Evolutionary conservation across 2,329 filamentous ascomycete species (phyloP).

Genomic region (Pyrenochaeta sp.): DNA sequence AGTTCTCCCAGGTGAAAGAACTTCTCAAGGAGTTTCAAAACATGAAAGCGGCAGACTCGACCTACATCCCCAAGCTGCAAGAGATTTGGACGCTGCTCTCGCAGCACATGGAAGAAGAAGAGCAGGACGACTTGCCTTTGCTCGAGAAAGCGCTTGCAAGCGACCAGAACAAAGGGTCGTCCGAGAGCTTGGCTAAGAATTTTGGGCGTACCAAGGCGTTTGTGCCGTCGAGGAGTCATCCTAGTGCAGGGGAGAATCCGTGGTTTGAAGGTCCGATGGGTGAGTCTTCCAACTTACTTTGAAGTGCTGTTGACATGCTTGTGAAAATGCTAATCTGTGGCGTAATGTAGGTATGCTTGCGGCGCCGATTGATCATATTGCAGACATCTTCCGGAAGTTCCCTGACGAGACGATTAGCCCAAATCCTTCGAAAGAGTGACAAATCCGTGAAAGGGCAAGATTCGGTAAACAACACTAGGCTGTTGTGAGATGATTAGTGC

Average conservation of each 20-base stretch:
- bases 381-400: slow-evolving; percentile 64
- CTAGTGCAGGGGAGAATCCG: slow-evolving; percentile 55
- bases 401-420: slow-evolving; percentile 47
- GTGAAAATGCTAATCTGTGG: too few relatives aligned
- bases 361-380: slow-evolving; percentile 64
- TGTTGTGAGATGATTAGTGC: too few relatives aligned
- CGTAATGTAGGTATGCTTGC: slow-evolving; percentile 51
- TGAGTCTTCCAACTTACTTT: slow-evolving; percentile 53
- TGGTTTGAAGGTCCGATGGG: slow-evolving; percentile 65
- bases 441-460: too few relatives aligned
- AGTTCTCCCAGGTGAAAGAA: slow-evolving; percentile 32
- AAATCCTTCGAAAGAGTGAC: slow-evolving; percentile 35
- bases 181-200: slow-evolving; percentile 35
- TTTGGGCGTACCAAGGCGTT: slow-evolving; percentile 44
- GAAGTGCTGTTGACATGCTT: background rate
- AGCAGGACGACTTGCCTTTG: slow-evolving; percentile 36
- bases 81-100: slow-evolving; percentile 27
- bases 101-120: slow-evolving; percentile 43
- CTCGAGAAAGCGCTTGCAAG: slow-evolving; percentile 31
- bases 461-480: too few relatives aligned
- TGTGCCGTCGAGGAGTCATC: slow-evolving; percentile 40
- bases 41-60: slow-evolving; percentile 24
- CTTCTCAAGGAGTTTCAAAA: slow-evolving; percentile 42
- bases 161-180: slow-evolving; percentile 24
- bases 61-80: slow-evolving; percentile 36